Conservation (phyloP, 2,329 filamentous ascomycete genomes). For the Xylariaceae sp. region DNA sequence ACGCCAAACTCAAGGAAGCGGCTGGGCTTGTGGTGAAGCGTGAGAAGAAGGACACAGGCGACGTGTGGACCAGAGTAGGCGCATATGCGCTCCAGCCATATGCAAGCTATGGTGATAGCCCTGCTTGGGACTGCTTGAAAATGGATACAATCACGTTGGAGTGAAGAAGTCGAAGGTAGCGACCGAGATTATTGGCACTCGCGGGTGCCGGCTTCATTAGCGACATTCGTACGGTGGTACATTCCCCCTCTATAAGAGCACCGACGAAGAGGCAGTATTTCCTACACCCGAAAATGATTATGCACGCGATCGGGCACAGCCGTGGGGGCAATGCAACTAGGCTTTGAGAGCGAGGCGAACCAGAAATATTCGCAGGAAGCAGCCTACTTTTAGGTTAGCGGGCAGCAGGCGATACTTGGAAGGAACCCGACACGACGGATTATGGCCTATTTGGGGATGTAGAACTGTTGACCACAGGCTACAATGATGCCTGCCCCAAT, state of each 20-base stretch:
- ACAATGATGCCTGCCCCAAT: slow-evolving; percentile 41
- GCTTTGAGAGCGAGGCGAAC: slow-evolving; percentile 56
- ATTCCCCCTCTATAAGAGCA: slow-evolving; percentile 45
- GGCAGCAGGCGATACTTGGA: slow-evolving; percentile 59
- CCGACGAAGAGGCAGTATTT: slow-evolving; percentile 59
- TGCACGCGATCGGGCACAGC: slow-evolving; percentile 49
- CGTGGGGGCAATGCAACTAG: slow-evolving; percentile 47
- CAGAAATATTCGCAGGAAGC: slow-evolving; percentile 54
- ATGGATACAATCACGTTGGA: slow-evolving; percentile 47
- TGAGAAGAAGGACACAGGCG: neutral
- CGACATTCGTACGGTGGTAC: slow-evolving; percentile 53
- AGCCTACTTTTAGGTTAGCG: slow-evolving; percentile 55
- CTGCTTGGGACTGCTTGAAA: neutral
- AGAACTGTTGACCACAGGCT: slow-evolving; percentile 42
- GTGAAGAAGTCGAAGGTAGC: slow-evolving; percentile 62
- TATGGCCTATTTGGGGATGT: slow-evolving; percentile 36
- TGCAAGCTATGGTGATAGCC: neutral
- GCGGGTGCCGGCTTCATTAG: slow-evolving; percentile 58
- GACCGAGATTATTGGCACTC: slow-evolving; percentile 56
- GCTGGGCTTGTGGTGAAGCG: neutral
- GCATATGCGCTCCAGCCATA: neutral
- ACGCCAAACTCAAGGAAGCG: neutral
- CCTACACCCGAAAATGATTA: slow-evolving; percentile 58
- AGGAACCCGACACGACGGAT: slow-evolving; percentile 30
- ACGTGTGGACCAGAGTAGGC: neutral